Base-by-base conservation (phyloP, 148 eudicot species). In the Fagopyrum esculentum region DNA sequence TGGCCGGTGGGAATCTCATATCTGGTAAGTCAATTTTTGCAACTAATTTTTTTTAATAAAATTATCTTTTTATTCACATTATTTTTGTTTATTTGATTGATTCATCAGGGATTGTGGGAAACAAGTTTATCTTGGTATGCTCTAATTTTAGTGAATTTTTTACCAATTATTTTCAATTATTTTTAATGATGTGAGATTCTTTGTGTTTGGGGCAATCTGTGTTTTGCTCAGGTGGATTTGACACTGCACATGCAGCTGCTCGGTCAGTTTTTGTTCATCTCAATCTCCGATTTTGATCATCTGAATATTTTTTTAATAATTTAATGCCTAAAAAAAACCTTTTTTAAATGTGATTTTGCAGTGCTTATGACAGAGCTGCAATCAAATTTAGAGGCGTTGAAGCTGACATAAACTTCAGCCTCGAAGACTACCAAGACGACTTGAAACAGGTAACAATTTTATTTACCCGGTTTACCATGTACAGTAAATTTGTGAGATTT, bases 1-100 rank as follows among this genome's bases (percentile, higher is more conserved):
- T 69, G 98, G 98, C 80, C 97, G 98, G 30, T 93, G 98, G 98
- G 98, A 93, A 71, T 93, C 98, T n/a, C 98, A 93, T 68, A 93
- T 93, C 73, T 93, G 98, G 98, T 91, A 60, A 19, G 63, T 66
- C 19, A 12, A 13, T n/a, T 44, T 26, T 77, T 63, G 40, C 40
- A 35, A 45, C 46, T 35, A 1, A 4, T 45, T 45, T 44, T 17
- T 6, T n/a, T 45, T 13, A 4, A 15, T 44, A 71, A 71, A 46
- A 45, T 54, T n/a, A 4, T 71, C 55, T 45, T 17, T 17, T 47
- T 8, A 26, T 45, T 71, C 55, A 26, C 55, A 6, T 46, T 3
- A n/a, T 71, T 45, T 47, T 35, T 71, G 55, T 7, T 7, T 46
- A 2, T 44, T 76, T 68, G 16, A 45, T 71, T 76, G 29, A 6